Conservation (phyloP, 1,284 basidiomycete genomes). For the Mycosarcoma mackinlayi region DNA sequence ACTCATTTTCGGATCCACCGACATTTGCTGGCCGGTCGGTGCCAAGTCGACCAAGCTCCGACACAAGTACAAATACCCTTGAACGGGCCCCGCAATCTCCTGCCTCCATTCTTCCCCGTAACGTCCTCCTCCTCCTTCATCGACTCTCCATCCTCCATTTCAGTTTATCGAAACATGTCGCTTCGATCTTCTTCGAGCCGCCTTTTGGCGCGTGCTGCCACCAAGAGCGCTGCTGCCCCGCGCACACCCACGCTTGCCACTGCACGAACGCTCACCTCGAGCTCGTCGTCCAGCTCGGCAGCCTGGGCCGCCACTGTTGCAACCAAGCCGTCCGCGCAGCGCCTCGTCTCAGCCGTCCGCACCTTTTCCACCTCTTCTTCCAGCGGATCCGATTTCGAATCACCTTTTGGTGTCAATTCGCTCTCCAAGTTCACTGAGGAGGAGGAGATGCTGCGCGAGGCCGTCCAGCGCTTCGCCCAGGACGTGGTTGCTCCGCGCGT, state of each 20-base stretch:
- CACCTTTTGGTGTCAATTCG: conserved; percentile 66
- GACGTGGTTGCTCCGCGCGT: conserved; percentile 91
- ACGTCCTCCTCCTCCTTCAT: background rate
- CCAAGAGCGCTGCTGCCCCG: conserved; percentile 10
- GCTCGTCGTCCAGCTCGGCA: conserved; percentile 4
- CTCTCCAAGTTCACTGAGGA: conserved; percentile 65
- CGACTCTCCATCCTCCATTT: background rate
- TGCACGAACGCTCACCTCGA: conserved; percentile 19
- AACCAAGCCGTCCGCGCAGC: conserved; percentile 22
- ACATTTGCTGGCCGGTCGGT: background rate
- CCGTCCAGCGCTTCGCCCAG: conserved; percentile 75
- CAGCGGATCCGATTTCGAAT: conserved; percentile 56
- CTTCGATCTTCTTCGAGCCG: conserved; percentile 41
- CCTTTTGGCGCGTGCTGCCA: conserved; percentile 25
- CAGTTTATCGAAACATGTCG: conserved; percentile 17
- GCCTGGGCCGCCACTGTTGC: conserved; percentile 21
- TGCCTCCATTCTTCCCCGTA: background rate
- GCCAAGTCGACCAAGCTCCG: too few species aligned
- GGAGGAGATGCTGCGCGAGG: conserved; percentile 67
- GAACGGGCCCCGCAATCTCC: background rate
- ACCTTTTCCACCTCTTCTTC: conserved; percentile 44
- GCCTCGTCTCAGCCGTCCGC: conserved; percentile 34
- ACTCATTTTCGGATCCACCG: background rate
- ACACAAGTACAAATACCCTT: conserved; percentile 4
- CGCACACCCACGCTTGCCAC: conserved; percentile 21